These are phyloP conservation scores for Polymyxa betae DNA, from an alignment of 208 protist genomes.

Conservation along the genomic window DNA sequence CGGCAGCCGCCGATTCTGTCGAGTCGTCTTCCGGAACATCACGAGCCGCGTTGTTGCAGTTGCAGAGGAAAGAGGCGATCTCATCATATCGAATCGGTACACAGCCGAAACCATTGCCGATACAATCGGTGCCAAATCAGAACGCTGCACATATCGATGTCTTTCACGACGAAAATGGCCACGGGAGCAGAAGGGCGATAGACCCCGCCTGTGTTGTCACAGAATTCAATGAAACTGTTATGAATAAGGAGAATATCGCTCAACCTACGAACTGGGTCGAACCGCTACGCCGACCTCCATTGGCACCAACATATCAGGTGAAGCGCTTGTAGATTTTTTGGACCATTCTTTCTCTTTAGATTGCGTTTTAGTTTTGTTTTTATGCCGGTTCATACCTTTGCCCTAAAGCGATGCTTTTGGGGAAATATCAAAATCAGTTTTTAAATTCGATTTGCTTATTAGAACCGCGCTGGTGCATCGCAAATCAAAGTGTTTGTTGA, in stretches of 20 bases:
- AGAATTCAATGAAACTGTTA: neutral
- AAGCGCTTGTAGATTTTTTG: too few relatives aligned
- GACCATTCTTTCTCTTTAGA: too few relatives aligned
- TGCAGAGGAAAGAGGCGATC: neutral
- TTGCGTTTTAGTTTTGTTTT: too few relatives aligned
- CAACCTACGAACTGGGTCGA: neutral
- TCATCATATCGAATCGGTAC: neutral
- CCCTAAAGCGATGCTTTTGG: too few relatives aligned
- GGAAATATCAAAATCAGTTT: too few relatives aligned
- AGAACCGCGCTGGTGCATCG: neutral
- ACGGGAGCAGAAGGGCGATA: neutral
- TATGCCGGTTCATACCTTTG: too few relatives aligned
- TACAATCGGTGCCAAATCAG: neutral
- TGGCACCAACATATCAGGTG: neutral
- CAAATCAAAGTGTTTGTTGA: slow-evolving; percentile 50
- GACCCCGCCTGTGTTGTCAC: neutral
- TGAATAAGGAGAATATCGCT: slow-evolving; percentile 20
- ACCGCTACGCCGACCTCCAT: neutral
- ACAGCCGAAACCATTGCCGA: neutral
- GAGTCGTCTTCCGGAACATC: neutral
- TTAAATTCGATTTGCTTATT: too few relatives aligned
- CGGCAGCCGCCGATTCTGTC: neutral
- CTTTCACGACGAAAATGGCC: neutral
- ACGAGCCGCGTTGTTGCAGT: neutral
- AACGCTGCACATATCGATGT: neutral